Conservation (phyloP, 805 yeast genomes). For the Candida silvicultrix region DNA sequence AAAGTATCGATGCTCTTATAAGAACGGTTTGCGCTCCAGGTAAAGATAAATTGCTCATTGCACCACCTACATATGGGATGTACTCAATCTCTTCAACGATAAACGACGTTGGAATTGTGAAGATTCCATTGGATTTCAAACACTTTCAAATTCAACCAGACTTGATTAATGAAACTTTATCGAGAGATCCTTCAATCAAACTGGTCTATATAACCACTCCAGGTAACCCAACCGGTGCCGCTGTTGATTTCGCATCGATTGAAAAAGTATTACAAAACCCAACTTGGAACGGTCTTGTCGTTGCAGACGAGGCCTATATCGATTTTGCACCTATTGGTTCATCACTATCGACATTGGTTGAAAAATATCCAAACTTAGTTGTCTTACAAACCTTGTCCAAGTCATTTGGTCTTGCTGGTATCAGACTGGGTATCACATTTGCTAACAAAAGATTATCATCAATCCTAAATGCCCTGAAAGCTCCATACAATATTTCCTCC, state of each 20-base stretch:
- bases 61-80: conserved; percentile 99
- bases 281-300: conserved; percentile 69
- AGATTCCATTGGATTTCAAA: conserved; percentile 65
- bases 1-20: conserved; percentile 83
- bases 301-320: conserved; percentile 92
- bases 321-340: conserved; percentile 71
- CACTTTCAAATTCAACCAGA: conserved; percentile 60
- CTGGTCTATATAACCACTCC: conserved; percentile 86
- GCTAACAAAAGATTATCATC: conserved; percentile 53
- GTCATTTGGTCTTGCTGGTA: conserved; percentile 94
- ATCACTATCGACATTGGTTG: conserved; percentile 74
- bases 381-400: conserved; percentile 91
- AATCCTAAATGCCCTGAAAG: conserved; percentile 84
- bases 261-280: conserved; percentile 38
- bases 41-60: conserved; percentile 69
- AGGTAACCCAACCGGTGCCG: conserved; percentile 89
- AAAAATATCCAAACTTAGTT: conserved; percentile 73
- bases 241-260: conserved; percentile 44
- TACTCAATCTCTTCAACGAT: conserved; percentile 85
- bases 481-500: conserved; percentile 90
- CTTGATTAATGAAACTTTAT: conserved; percentile 43
- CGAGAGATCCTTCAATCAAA: conserved; percentile 57
- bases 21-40: conserved; percentile 83
- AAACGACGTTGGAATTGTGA: conserved; percentile 75
- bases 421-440: conserved; percentile 80